phyloP scores from a whole-genome alignment of 2,329 filamentous ascomycete species.

The Uncinocarpus reesii region DNA sequence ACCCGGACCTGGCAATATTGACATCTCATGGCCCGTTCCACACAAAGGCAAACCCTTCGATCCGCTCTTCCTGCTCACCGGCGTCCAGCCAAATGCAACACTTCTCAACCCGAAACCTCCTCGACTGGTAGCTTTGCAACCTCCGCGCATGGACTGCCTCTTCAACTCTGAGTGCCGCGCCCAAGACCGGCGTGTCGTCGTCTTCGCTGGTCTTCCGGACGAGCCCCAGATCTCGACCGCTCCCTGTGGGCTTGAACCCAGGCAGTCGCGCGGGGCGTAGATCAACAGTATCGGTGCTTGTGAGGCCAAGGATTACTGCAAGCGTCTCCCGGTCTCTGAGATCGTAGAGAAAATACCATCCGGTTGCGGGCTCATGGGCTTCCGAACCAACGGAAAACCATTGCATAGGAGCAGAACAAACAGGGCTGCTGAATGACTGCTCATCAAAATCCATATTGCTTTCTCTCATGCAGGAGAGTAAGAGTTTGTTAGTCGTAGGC shows the following conservation, averaged over 20 bases:
- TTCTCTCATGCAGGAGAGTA: too few relatives aligned
- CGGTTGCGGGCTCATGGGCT: background rate
- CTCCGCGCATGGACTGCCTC: conserved; percentile 3
- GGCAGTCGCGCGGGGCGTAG: conserved; percentile 5
- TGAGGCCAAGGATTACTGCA: conserved; percentile 7
- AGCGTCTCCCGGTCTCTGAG: conserved; percentile 12
- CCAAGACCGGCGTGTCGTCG: conserved; percentile 5
- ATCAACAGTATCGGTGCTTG: background rate
- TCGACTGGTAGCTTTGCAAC: conserved; percentile 6
- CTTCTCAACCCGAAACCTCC: background rate
- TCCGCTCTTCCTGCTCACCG: background rate
- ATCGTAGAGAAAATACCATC: conserved; percentile 19
- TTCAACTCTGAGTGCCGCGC: conserved; percentile 9
- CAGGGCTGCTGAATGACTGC: conserved; percentile 3
- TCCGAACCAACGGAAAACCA: conserved; percentile 13
- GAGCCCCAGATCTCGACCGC: conserved; percentile 11
- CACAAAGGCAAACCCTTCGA: background rate
- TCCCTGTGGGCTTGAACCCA: conserved; percentile 13
- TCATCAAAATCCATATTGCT: background rate
- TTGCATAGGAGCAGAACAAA: conserved; percentile 9
- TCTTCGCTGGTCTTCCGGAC: background rate
- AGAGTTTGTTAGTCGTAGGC: too few relatives aligned
- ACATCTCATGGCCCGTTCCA: too few relatives aligned
- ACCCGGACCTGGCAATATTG: too few relatives aligned
- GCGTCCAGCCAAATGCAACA: conserved; percentile 1